phyloP scores from a whole-genome alignment of 2,329 filamentous ascomycete genomes.

The Calycina marina region DNA sequence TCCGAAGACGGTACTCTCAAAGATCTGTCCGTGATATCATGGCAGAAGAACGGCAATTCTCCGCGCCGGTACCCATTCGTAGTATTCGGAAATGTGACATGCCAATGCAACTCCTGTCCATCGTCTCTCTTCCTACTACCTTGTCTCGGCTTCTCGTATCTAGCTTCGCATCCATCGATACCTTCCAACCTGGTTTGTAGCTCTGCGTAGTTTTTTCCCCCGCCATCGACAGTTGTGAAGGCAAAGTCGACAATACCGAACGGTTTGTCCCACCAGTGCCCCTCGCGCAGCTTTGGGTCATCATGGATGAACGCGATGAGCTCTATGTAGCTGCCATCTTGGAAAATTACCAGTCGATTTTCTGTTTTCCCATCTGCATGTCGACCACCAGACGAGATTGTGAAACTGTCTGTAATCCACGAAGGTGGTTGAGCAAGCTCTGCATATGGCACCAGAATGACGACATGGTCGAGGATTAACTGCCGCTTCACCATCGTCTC shows the following conservation, averaged over 20 bases:
- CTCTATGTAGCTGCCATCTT: constrained; percentile 52
- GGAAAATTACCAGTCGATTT: constrained; percentile 47
- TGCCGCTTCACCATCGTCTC: background rate
- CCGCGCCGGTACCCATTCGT: constrained; percentile 26
- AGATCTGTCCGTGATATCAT: constrained; percentile 43
- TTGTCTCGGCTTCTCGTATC: constrained; percentile 32
- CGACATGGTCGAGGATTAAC: constrained; percentile 42
- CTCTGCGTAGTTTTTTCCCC: constrained; percentile 23
- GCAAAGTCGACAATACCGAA: constrained; percentile 47
- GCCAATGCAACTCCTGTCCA: constrained; percentile 43
- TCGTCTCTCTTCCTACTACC: constrained; percentile 42
- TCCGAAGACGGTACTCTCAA: constrained; percentile 36
- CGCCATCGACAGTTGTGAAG: constrained; percentile 30
- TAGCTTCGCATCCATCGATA: constrained; percentile 20
- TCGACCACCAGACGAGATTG: constrained; percentile 41
- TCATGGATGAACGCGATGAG: constrained; percentile 17
- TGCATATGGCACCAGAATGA: constrained; percentile 42
- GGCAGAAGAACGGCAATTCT: constrained; percentile 47
- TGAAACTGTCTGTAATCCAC: constrained; percentile 39
- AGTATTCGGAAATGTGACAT: constrained; percentile 31
- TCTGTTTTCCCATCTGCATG: constrained; percentile 45
- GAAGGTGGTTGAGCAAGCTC: constrained; percentile 32
- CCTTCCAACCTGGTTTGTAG: constrained; percentile 7
- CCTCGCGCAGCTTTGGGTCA: constrained; percentile 25
- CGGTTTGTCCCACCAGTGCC: constrained; percentile 44